These are phyloP conservation scores for Globisporangium nagaii DNA, from an alignment of 352 stramenopile species.

Conservation along the genomic window DNA sequence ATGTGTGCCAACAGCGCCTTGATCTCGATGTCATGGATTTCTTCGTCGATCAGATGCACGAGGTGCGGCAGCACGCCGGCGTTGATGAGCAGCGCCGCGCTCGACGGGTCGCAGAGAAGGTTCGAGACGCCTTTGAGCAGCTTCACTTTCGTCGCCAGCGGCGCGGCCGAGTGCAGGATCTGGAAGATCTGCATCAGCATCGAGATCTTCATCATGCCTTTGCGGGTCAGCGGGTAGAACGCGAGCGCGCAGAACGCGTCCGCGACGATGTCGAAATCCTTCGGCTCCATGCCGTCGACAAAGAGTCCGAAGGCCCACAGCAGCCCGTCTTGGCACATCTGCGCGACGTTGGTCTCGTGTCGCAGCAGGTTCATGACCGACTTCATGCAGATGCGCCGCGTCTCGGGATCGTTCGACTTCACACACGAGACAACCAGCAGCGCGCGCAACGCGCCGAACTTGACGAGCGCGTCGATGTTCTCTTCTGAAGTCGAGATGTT, in stretches of 20 bases:
- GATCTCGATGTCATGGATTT: conserved; percentile 11
- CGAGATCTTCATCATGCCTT: conserved; percentile 33
- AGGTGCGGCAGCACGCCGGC: conserved; percentile 22
- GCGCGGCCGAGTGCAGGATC: conserved; percentile 18
- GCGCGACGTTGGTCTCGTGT: conserved; percentile 33
- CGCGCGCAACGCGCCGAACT: conserved; percentile 83
- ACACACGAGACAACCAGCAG: conserved; percentile 83
- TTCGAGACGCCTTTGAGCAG: conserved; percentile 49
- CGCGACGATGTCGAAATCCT: conserved; percentile 57
- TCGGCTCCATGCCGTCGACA: conserved; percentile 37
- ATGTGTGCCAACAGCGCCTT: conserved; percentile 20
- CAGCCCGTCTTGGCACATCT: conserved; percentile 62
- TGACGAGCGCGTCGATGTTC: conserved; percentile 87
- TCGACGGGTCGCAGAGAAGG: conserved; percentile 31
- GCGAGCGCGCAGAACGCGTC: conserved; percentile 62
- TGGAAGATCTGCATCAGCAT: conserved; percentile 39
- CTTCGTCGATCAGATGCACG: conserved; percentile 20
- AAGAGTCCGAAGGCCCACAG: conserved; percentile 70
- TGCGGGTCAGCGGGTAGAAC: conserved; percentile 42
- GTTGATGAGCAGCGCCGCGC: conserved; percentile 20
- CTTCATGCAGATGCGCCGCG: conserved; percentile 67
- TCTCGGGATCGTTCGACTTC: conserved; percentile 76
- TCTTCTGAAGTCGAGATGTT: conserved; percentile 89
- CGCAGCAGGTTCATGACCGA: conserved; percentile 63
- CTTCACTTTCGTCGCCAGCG: conserved; percentile 24